Conservation (phyloP, 2,329 filamentous ascomycete species). For the Gyromitra esculenta region DNA sequence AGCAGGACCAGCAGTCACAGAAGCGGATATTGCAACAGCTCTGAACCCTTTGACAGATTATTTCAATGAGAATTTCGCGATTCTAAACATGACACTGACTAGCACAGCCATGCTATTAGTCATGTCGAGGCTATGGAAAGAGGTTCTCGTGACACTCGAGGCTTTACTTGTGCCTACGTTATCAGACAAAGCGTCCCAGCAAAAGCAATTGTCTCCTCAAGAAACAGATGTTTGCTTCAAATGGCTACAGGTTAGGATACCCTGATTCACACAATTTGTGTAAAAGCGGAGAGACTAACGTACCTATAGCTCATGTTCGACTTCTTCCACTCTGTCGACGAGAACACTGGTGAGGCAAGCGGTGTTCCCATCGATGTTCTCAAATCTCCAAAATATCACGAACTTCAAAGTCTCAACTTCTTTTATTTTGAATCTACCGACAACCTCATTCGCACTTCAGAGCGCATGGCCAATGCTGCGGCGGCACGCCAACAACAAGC, state of each 20-base stretch:
- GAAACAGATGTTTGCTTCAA: slow-evolving; percentile 95
- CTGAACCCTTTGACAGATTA: slow-evolving; percentile 88
- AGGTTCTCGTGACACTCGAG: slow-evolving; percentile 92
- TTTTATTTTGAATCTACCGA: slow-evolving; percentile 97
- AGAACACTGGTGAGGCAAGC: slow-evolving; percentile 80
- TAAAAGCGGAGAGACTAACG: slow-evolving; percentile 20
- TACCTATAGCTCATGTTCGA: slow-evolving; percentile 74
- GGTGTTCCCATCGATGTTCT: slow-evolving; percentile 91
- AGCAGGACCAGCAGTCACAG: slow-evolving; percentile 69
- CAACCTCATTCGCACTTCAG: slow-evolving; percentile 91
- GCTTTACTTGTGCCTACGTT: slow-evolving; percentile 88
- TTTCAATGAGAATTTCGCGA: slow-evolving; percentile 98
- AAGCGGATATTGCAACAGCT: slow-evolving; percentile 79
- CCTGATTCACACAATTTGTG: neutral
- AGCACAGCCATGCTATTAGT: slow-evolving; percentile 97
- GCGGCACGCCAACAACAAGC: slow-evolving; percentile 78
- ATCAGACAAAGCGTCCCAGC: slow-evolving; percentile 90
- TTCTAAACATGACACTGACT: slow-evolving; percentile 97
- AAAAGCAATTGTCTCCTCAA: slow-evolving; percentile 82
- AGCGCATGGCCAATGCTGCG: slow-evolving; percentile 91
- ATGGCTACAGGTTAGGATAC: slow-evolving; percentile 73
- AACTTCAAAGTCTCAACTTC: slow-evolving; percentile 94
- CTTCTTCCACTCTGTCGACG: slow-evolving; percentile 94
- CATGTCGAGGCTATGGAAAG: slow-evolving; percentile 98
- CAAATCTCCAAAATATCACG: slow-evolving; percentile 97